phyloP scores from a whole-genome alignment of 2,329 filamentous ascomycete species.

The Fusarium mundagurra region DNA sequence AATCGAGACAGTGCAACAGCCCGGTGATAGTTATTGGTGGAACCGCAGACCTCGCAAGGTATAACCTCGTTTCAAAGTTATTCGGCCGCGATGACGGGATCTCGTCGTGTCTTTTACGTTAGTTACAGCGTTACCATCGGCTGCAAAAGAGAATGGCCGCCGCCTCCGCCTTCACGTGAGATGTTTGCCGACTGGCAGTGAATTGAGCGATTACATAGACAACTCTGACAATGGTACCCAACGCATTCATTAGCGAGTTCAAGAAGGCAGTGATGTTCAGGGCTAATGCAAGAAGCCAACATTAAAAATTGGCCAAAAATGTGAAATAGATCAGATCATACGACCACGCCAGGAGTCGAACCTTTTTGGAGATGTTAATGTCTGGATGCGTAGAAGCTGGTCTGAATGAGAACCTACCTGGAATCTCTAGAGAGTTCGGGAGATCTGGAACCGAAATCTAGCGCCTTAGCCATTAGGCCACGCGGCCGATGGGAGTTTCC shows the following conservation, averaged over 20 bases:
- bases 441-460: slow-evolving; percentile 32
- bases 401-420: slow-evolving; percentile 19
- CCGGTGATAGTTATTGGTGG: slow-evolving; percentile 39
- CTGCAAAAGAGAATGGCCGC: neutral
- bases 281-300: neutral
- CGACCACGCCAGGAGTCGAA: slow-evolving; percentile 42
- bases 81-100: neutral
- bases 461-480: slow-evolving; percentile 41
- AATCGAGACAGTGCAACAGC: slow-evolving; percentile 36
- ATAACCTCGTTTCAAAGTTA: neutral
- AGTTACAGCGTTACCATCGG: neutral
- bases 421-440: slow-evolving; percentile 37
- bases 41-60: neutral
- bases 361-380: slow-evolving; percentile 18
- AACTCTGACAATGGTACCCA: neutral
- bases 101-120: neutral
- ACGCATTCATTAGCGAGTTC: neutral
- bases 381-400: neutral
- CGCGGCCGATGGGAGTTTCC: slow-evolving; percentile 19
- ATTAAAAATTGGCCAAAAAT: neutral
- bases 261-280: neutral
- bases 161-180: neutral
- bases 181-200: neutral
- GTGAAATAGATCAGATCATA: slow-evolving; percentile 7
- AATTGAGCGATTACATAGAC: neutral